Conservation (phyloP, 31 red algal species). For the Odonthalia washingtoniensis region DNA sequence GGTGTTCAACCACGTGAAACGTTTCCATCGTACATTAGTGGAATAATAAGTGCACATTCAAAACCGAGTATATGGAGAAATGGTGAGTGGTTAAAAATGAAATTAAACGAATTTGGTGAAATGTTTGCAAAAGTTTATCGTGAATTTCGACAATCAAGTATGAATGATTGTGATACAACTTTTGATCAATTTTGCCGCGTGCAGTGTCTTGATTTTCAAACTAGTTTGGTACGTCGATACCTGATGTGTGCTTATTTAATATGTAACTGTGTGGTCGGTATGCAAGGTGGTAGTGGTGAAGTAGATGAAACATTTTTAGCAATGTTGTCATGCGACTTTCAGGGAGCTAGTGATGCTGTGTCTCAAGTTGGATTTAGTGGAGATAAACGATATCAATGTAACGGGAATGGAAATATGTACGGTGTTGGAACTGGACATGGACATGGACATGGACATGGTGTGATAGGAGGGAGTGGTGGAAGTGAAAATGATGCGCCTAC, state of each 20-base stretch:
- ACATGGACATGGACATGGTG: no score
- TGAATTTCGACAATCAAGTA: not conserved
- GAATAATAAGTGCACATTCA: not conserved
- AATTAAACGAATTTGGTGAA: not conserved
- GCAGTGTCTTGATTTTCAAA: not conserved
- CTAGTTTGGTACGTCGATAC: not conserved
- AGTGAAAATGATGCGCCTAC: slow-evolving; percentile 2
- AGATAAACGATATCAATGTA: not conserved
- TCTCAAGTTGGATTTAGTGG: not conserved
- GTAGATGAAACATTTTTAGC: not conserved
- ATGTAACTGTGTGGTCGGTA: no score
- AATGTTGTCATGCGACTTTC: not conserved
- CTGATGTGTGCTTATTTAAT: not conserved
- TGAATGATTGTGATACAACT: not conserved
- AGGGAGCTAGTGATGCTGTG: not conserved
- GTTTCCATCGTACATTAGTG: not conserved
- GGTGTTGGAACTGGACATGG: no score
- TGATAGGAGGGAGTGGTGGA: no score
- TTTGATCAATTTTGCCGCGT: not conserved
- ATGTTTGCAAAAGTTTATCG: not conserved
- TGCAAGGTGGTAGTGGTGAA: not conserved
- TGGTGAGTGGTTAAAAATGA: not conserved
- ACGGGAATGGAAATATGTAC: no score
- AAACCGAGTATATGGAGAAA: not conserved
- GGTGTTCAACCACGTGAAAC: not conserved